phyloP scores from a whole-genome alignment of 2,329 filamentous ascomycete species.

The Paecilomyces niveus region DNA sequence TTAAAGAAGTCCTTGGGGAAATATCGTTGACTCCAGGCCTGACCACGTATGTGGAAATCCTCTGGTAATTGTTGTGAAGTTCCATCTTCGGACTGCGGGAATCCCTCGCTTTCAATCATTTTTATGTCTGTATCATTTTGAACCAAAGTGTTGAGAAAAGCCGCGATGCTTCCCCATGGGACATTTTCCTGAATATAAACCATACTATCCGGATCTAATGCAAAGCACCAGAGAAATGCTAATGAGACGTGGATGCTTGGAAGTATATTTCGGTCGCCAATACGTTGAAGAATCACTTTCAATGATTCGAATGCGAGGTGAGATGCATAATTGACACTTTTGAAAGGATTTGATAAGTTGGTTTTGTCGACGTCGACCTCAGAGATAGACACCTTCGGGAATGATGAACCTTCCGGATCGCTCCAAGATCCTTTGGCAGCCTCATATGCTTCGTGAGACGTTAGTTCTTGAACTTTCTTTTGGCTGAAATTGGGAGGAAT shows the following conservation, averaged over 20 bases:
- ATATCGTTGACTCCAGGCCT: conserved; percentile 44
- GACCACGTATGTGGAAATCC: conserved; percentile 52
- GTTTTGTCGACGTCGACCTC: not conserved
- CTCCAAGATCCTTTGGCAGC: conserved; percentile 17
- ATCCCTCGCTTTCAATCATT: conserved; percentile 30
- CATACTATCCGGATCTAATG: conserved; percentile 29
- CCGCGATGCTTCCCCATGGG: conserved; percentile 45
- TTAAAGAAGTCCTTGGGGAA: conserved; percentile 48
- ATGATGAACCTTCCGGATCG: not conserved
- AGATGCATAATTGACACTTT: conserved; percentile 30
- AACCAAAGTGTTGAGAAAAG: conserved; percentile 48
- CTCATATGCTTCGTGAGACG: conserved; percentile 8
- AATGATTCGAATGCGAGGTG: conserved; percentile 38
- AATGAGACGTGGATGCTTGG: conserved; percentile 50
- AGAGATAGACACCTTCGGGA: conserved; percentile 1
- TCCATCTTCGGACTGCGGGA: conserved; percentile 35
- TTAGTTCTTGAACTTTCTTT: conserved; percentile 7
- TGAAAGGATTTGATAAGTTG: conserved; percentile 11
- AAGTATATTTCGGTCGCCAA: conserved; percentile 46
- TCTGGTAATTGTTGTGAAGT: conserved; percentile 47
- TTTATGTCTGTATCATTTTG: conserved; percentile 28
- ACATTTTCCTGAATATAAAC: conserved; percentile 35
- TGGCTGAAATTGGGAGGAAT: conserved; percentile 20
- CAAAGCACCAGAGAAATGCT: conserved; percentile 44
- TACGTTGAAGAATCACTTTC: conserved; percentile 37